Evolutionary conservation across 495 filamentous ascomycete species (phyloP), one percentile per base, ranked within the genome.

Genomic region (Penicillium nucicola): DNA sequence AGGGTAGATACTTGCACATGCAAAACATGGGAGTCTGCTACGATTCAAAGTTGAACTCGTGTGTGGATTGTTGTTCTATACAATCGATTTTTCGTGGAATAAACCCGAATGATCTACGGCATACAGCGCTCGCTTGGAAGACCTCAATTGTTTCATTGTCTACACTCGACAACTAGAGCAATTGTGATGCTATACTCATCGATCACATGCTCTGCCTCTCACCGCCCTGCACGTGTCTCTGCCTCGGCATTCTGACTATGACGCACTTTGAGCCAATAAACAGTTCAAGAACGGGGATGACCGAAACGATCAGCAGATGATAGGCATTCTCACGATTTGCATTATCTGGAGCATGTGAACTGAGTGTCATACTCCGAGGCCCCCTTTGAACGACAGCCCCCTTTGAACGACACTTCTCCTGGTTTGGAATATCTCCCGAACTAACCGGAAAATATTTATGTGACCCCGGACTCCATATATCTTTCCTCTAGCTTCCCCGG

Each of bases 191-290:
- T 11, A 23, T 22, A 34, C 31, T 34, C 25, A 43, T 43, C 10
- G 22, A 15, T 48, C 46, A 48, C 46, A 48, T 48, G 46, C 18
- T 10, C 35, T n/a, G 34, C 10, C 28, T 23, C 10, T 15, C 13
- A 34, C 4, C 8, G 38, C 25, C 25, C 25, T 28, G 25, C 25
- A 28, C 5, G 30, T 25, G 25, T 13, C 15, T 38, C 17, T 39
- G 52, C 69, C 69, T 73, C 69, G 69, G 69, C 56, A 66, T 36
- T 48, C 67, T 42, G 7, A 25, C 40, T 36, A 66, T 69, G 65
- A 72, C 65, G 63, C 66, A 60, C 44, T 18, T 31, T 19, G 20
- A 42, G 31, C 50, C 58, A 53, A 60, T 64, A 48, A 56, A 3
- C 25, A 22, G 15, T 28, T 14, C 4, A 22, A 18, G 23, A 58